A percentile compares a stretch with the other conserved stretches of the same genome.
Evolutionary conservation across 2,329 filamentous ascomycete species (phyloP).

Genomic region (Cytospora paraplurivora): DNA sequence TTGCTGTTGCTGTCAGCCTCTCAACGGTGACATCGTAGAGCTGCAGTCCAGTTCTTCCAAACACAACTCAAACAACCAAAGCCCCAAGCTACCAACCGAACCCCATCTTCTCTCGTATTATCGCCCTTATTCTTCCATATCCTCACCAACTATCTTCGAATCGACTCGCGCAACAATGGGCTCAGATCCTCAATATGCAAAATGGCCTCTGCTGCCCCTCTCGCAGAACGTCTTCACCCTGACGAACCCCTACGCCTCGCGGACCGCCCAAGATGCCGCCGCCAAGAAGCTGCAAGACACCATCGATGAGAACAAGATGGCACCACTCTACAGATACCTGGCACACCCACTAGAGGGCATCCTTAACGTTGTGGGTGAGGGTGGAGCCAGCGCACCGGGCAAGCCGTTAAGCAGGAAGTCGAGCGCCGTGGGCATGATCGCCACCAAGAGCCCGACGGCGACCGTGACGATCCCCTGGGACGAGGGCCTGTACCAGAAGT

Average conservation of each 20-base stretch:
- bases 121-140: not conserved
- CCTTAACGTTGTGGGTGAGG: constrained; percentile 75
- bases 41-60: constrained; percentile 11
- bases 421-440: constrained; percentile 73
- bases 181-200: constrained; percentile 82
- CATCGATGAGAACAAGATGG: constrained; percentile 83
- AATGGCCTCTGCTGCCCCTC: constrained; percentile 79
- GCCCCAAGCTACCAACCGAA: not conserved
- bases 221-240: constrained; percentile 85
- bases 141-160: not conserved
- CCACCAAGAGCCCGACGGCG: constrained; percentile 65
- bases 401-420: constrained; percentile 68
- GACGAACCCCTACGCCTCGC: constrained; percentile 75
- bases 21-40: constrained; percentile 23
- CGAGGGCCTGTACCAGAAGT: constrained; percentile 77
- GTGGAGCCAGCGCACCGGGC: constrained; percentile 49
- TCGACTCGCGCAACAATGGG: constrained; percentile 57
- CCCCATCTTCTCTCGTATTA: not conserved
- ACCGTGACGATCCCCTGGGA: constrained; percentile 83
- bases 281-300: constrained; percentile 78
- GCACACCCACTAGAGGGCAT: constrained; percentile 82
- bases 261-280: constrained; percentile 67
- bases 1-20: constrained; percentile 7
- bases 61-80: constrained; percentile 18
- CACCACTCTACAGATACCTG: constrained; percentile 81